Conservation (phyloP, 31 red algal species). For the Bonnemaisonia californica region DNA sequence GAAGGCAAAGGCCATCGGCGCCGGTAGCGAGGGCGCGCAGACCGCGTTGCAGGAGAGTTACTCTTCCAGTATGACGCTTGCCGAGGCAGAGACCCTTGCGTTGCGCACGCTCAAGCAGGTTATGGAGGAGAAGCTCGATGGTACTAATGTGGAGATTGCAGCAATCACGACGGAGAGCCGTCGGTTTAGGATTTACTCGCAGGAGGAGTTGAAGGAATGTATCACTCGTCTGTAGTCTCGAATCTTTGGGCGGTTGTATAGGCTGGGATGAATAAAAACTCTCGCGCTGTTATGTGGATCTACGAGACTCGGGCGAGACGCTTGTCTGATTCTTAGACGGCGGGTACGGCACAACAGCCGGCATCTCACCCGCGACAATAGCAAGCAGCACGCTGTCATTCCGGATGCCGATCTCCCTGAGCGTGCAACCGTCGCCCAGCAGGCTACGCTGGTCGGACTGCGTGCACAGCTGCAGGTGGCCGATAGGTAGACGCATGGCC, state of each 20-base stretch:
- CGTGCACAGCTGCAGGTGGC: conserved; percentile 31
- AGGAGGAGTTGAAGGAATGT: conserved; percentile 82
- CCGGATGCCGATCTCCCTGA: conserved; percentile 13
- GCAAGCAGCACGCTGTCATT: conserved; percentile 24
- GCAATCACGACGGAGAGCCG: conserved; percentile 57
- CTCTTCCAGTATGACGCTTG: conserved; percentile 66
- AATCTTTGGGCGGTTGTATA: no score
- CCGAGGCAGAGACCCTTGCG: conserved; percentile 90
- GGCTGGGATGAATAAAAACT: no score
- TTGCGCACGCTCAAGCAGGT: conserved; percentile 86
- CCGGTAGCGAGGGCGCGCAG: conserved; percentile 93
- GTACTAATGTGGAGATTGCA: conserved; percentile 90
- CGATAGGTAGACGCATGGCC: conserved; percentile 12
- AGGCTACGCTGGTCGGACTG: conserved; percentile 7
- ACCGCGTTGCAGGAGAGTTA: conserved; percentile 90
- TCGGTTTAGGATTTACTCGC: conserved; percentile 76
- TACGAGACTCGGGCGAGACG: neutral
- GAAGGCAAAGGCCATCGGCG: conserved; percentile 97
- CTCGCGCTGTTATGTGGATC: neutral
- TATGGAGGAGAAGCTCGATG: conserved; percentile 96
- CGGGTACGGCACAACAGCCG: neutral
- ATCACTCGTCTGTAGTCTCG: conserved; percentile 66
- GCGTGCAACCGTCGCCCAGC: conserved; percentile 25
- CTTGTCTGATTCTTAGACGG: neutral
- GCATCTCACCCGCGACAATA: neutral